Base-by-base conservation (phyloP, 345 rosid genomes). In the Moringa oleifera region DNA sequence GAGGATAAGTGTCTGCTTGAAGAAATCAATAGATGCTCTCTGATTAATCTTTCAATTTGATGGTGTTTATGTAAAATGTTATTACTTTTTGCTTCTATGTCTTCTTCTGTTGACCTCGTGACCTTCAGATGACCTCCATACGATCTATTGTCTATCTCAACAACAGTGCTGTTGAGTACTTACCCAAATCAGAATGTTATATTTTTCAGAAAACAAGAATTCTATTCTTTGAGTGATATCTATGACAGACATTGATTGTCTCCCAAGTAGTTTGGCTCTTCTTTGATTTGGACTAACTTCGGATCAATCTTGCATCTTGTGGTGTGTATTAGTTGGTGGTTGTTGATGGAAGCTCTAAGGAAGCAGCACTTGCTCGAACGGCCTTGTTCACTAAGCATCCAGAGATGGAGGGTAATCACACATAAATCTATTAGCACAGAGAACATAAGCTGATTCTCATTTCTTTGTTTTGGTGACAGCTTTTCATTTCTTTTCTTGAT, bases 371-470 rank as follows among this genome's bases (percentile, higher is more conserved):
- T 46, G 96, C 95, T 57, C 62, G 53, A 63, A 76, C 20, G 7
- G 88, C 84, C 20, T 64, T 94, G 59, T 88, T 90, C 78, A 46
- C 89, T 19, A 94, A 86, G 78, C 97, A 94, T 80, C 89, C 90
- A 6, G 97, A 86, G 77, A 94, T 94, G 99, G 61, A 72, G 58
- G 86, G 99, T 90, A 86, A 70, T 22, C 58, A 28, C 36, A 7
- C 20, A 8, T 22, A 12, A 18, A 52, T 19, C n/a, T 18, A 8
- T 52, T n/a, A 33, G 6, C 37, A 7, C 47, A 4, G 58, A 24
- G 24, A n/a, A 9, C 47, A n/a, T n/a, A n/a, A n/a, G n/a, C 6
- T n/a, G 22, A 23, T 31, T 31, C 62, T 23, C 51, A 37, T 41
- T 4, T 41, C 25, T 31, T 28, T n/a, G 16, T 45, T 57, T 0